Evolutionary conservation across 805 yeast genomes (phyloP), one percentile per base, ranked within the genome.

Genomic region (Saccharomycopsis microspora): DNA sequence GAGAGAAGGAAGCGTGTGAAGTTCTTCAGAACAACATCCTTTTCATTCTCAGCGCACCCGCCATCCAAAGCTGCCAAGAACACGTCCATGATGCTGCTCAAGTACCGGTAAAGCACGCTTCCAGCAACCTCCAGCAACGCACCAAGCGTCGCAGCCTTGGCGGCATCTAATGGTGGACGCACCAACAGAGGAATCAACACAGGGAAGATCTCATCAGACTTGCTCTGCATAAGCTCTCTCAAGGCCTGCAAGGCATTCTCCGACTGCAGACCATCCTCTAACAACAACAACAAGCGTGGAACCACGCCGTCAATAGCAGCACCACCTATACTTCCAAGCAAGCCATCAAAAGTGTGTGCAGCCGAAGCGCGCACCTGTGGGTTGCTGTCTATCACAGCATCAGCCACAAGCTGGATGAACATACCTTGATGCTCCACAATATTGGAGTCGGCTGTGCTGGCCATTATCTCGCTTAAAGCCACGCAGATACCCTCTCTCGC

Each of bases 401-500:
- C 76, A 50, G 90, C 78, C 42, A 90, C 79, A 55, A 90, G 84
- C 31, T 69, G 70, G 54, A 90, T 82, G 58, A 93, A 78, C 1
- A 71, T 68, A 4, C 70, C 75, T 65, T 86, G 86, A 65, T 78
- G 82, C 54, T 76, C 78, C 31, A 60, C 67, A 50, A 90, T 70
- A 5, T 78, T 74, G 10, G 78, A 84, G 3, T 67, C 62, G 6
- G 77, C 69, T 3, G 94, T 76, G 0, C 96, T 84, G 54, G 78
- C 80, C 53, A 89, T 79, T 53, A 93, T 77, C 62, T 89, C 97
- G 41, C 80, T 76, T 43, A 88, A 70, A 5, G 98, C 98, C 62
- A 90, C 79, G 70, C 98, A 93, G 45, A 93, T 86, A 70, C 99
- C 99, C 68, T 89, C 95, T 61, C 85, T 85, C 36, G 95, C 82